Conservation (phyloP, 805 yeast species). For the Sugiyamaella americana region DNA sequence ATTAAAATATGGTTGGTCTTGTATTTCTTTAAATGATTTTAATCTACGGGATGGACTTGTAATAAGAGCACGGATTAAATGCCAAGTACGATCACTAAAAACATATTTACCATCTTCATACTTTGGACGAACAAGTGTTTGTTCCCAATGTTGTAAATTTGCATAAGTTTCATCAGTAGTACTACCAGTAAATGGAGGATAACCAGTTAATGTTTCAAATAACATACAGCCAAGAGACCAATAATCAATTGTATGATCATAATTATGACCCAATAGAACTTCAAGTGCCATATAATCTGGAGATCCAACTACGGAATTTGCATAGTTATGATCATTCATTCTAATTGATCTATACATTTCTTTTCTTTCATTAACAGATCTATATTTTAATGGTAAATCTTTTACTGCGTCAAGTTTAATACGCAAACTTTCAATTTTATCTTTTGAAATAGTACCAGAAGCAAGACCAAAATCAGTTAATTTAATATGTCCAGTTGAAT, state of each 20-base stretch:
- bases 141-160: conserved; percentile 88
- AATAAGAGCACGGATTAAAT: conserved; percentile 67
- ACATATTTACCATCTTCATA: conserved; percentile 87
- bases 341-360: conserved; percentile 73
- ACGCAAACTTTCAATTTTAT: conserved; percentile 89
- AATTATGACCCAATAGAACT: conserved; percentile 87
- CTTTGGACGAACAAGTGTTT: conserved; percentile 81
- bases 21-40: conserved; percentile 74
- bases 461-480: conserved; percentile 96
- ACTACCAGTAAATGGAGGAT: conserved; percentile 94
- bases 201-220: conserved; percentile 92
- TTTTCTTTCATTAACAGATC: conserved; percentile 83
- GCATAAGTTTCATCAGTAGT: conserved; percentile 92
- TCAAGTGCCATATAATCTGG: conserved; percentile 99
- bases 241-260: conserved; percentile 94
- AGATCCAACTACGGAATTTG: conserved; percentile 93
- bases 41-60: conserved; percentile 73
- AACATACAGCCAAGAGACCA: conserved; percentile 98
- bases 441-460: conserved; percentile 90
- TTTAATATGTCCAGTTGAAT: conserved; percentile 85
- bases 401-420: conserved; percentile 58
- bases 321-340: conserved; percentile 68
- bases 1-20: conserved; percentile 69
- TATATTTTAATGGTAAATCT: conserved; percentile 63
- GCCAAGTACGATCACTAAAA: conserved; percentile 96